Evolutionary conservation across 2,329 filamentous ascomycete genomes (phyloP).

Genomic region (Arachnomyces sp.): DNA sequence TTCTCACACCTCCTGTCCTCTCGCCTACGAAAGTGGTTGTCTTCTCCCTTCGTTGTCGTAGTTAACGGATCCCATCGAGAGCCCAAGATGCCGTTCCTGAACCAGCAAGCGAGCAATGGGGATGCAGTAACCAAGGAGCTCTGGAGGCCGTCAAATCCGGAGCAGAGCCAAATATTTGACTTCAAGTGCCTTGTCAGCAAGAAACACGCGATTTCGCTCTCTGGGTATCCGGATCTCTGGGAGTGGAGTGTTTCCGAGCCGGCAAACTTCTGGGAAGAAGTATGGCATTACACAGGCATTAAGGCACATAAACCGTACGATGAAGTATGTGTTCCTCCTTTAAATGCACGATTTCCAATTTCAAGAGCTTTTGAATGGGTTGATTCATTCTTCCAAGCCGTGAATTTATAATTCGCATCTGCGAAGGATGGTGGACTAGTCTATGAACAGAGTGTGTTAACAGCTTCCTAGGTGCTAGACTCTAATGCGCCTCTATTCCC

Average conservation of each 20-base stretch:
- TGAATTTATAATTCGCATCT: neutral
- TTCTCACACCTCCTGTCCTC: too few relatives aligned
- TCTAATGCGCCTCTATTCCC: slow-evolving; percentile 68
- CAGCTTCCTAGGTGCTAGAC: slow-evolving; percentile 55
- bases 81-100: slow-evolving; percentile 10
- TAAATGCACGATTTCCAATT: neutral
- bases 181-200: slow-evolving; percentile 64
- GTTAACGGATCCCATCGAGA: too few relatives aligned
- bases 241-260: slow-evolving; percentile 76
- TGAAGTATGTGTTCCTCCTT: slow-evolving; percentile 21
- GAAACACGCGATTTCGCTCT: slow-evolving; percentile 56
- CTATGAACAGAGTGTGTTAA: slow-evolving; percentile 5
- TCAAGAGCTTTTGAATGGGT: neutral
- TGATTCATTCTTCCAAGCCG: neutral
- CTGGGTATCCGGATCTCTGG: slow-evolving; percentile 68
- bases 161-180: slow-evolving; percentile 61
- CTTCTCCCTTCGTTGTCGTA: too few relatives aligned
- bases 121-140: slow-evolving; percentile 41
- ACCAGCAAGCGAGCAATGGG: slow-evolving; percentile 7
- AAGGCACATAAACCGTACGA: slow-evolving; percentile 55
- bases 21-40: too few relatives aligned
- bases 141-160: slow-evolving; percentile 63
- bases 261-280: slow-evolving; percentile 71
- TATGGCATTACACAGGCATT: slow-evolving; percentile 77
- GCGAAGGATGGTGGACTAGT: neutral